These are phyloP conservation scores for Arabidopsis arenosa DNA, from an alignment of 345 rosid genomes.

Conservation along the genomic window DNA sequence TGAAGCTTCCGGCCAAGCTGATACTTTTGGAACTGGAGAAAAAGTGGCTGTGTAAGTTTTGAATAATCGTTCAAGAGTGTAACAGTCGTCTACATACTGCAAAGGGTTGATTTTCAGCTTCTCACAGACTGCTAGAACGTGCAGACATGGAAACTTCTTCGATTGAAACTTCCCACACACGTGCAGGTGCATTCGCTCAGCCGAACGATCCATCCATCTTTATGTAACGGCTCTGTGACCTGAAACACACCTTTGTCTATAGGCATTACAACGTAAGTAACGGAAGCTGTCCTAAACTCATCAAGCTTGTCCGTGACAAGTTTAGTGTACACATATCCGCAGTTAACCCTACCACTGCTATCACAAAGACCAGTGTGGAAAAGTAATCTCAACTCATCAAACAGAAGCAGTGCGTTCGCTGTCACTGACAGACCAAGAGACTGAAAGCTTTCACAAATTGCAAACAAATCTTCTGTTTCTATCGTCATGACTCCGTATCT, in stretches of 20 bases:
- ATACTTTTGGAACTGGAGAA: not conserved
- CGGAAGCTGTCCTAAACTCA: not conserved
- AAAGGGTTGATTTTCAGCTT: conserved; percentile 21
- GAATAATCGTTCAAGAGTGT: not conserved
- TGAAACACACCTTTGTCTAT: not conserved
- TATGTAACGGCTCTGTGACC: not conserved
- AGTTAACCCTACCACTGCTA: not conserved
- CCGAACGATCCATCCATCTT: not conserved
- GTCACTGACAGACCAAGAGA: not conserved
- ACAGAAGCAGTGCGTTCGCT: not conserved
- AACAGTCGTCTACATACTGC: conserved; percentile 21
- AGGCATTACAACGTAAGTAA: not conserved
- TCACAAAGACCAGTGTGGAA: not conserved
- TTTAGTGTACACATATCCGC: not conserved
- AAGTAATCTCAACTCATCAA: conserved; percentile 10
- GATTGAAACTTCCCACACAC: conserved; percentile 16
- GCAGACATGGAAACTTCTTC: conserved; percentile 5
- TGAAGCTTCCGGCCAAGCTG: conserved; percentile 5
- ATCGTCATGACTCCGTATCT: not conserved
- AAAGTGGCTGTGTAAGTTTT: not conserved
- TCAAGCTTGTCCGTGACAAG: not conserved
- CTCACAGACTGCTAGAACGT: not conserved
- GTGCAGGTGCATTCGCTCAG: conserved; percentile 7
- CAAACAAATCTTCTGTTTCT: not conserved
- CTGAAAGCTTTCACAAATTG: not conserved